Conservation (phyloP, 805 yeast genomes). For the Cyberlindnera amylophila region DNA sequence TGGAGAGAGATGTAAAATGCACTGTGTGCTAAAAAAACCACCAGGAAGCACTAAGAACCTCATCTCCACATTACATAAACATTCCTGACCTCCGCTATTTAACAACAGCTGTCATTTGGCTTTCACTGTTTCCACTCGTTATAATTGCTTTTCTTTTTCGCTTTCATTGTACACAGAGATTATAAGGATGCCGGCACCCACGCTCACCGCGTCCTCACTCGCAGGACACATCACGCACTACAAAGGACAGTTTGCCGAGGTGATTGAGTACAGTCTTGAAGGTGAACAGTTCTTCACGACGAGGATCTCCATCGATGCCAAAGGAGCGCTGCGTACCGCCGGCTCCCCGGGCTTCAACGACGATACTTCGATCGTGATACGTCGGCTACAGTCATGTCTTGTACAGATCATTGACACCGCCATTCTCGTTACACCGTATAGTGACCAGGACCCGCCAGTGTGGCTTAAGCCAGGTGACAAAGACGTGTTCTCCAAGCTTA, state of each 20-base stretch:
- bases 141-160: too few relatives aligned
- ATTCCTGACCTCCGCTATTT: too few relatives aligned
- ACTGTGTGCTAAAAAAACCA: too few relatives aligned
- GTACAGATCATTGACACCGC: slow-evolving; percentile 8
- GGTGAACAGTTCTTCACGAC: slow-evolving; percentile 9
- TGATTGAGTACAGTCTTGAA: slow-evolving; percentile 12
- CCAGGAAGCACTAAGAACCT: too few relatives aligned
- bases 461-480: slow-evolving; percentile 24
- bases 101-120: too few relatives aligned
- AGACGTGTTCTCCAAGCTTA: slow-evolving; percentile 36
- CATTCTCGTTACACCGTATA: slow-evolving; percentile 8
- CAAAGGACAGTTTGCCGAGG: slow-evolving; percentile 8
- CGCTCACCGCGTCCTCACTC: slow-evolving; percentile 5
- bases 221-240: slow-evolving; percentile 6
- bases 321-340: slow-evolving; percentile 4
- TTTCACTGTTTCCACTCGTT: too few relatives aligned
- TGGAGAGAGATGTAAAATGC: too few relatives aligned
- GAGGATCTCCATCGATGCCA: slow-evolving; percentile 3
- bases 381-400: slow-evolving; percentile 12
- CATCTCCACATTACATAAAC: too few relatives aligned
- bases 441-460: slow-evolving; percentile 7
- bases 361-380: slow-evolving; percentile 5
- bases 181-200: slow-evolving; percentile 6
- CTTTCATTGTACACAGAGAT: too few relatives aligned
- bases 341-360: neutral